Conservation (phyloP, 352 stramenopile genomes). For the Globisporangium polare region DNA sequence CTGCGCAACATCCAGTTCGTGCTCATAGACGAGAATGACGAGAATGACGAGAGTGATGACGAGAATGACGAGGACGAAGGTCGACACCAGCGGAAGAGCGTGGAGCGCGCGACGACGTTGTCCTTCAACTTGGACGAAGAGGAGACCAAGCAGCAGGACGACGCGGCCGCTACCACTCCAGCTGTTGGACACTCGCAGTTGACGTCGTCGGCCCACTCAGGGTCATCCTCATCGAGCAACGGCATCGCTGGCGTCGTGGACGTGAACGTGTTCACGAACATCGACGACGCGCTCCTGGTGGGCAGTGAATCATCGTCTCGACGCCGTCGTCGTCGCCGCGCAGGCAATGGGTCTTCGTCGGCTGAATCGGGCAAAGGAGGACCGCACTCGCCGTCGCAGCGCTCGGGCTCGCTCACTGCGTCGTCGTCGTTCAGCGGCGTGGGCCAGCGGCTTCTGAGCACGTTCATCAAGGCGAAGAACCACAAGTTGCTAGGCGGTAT, state of each 20-base stretch:
- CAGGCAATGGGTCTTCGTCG: constrained; percentile 4
- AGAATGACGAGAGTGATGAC: constrained; percentile 53
- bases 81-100: constrained; percentile 9
- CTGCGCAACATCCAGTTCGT: constrained; percentile 78
- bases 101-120: constrained; percentile 23
- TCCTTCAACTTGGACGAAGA: constrained; percentile 75
- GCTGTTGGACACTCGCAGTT: background rate
- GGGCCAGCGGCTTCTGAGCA: constrained; percentile 62
- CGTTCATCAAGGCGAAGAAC: constrained; percentile 62
- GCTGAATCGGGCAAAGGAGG: constrained; percentile 16
- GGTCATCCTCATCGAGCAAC: constrained; percentile 27
- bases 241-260: constrained; percentile 71
- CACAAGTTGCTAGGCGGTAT: constrained; percentile 50
- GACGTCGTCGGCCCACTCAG: constrained; percentile 20
- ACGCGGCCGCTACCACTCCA: background rate
- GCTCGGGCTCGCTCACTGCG: constrained; percentile 11
- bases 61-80: constrained; percentile 37
- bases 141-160: constrained; percentile 50
- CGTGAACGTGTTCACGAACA: constrained; percentile 74
- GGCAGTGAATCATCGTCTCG: constrained; percentile 23
- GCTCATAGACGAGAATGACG: constrained; percentile 72
- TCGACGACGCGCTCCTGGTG: constrained; percentile 62
- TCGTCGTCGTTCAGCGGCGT: constrained; percentile 68
- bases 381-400: constrained; percentile 4
- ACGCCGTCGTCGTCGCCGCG: constrained; percentile 20